Conservation (phyloP, 75 land plant species). For the Chamaecyparis obtusa region DNA sequence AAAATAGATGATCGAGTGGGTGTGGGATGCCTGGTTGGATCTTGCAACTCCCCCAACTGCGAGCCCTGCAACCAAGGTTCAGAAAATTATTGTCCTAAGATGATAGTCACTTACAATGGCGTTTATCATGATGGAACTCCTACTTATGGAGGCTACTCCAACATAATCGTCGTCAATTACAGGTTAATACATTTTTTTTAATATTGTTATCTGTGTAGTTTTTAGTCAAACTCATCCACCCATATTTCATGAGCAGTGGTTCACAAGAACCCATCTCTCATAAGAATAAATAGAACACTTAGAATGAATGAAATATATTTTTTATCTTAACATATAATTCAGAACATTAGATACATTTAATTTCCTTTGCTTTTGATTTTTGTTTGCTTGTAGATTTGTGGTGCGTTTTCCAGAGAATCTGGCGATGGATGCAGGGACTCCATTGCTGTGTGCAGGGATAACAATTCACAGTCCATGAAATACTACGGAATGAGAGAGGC, state of each 20-base stretch:
- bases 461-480: conserved; percentile 65
- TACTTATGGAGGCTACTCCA: conserved; percentile 48
- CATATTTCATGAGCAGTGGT: too few species aligned
- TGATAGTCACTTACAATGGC: conserved; percentile 28
- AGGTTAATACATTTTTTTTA: too few species aligned
- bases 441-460: conserved; percentile 79
- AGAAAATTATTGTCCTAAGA: conserved; percentile 32
- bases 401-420: conserved; percentile 50
- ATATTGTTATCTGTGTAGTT: too few species aligned
- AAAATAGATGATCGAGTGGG: conserved; percentile 36
- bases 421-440: conserved; percentile 62
- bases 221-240: too few species aligned
- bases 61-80: conserved; percentile 15
- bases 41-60: conserved; percentile 13
- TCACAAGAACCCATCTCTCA: too few species aligned
- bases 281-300: too few species aligned
- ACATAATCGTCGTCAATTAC: conserved; percentile 20
- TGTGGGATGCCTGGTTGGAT: conserved; percentile 31
- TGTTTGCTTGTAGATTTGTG: conserved; percentile 27
- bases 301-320: too few species aligned
- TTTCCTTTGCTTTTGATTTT: too few species aligned
- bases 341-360: too few species aligned
- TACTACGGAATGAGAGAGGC: conserved; percentile 27
- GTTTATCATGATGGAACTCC: conserved; percentile 21
- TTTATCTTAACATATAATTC: too few species aligned